phyloP scores from a whole-genome alignment of 495 filamentous ascomycete species.

The Tuber aestivum region DNA sequence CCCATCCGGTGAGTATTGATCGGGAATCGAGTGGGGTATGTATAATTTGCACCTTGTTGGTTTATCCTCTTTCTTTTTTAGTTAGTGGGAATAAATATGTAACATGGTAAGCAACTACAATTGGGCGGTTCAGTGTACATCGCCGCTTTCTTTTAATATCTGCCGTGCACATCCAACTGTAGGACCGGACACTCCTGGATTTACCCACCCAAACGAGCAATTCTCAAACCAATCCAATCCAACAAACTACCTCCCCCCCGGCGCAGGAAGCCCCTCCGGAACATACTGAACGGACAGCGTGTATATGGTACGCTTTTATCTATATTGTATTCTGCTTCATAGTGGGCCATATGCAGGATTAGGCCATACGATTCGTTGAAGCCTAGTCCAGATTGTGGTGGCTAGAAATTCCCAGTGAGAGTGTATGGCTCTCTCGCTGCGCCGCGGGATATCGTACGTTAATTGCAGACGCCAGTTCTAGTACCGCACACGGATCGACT shows the following conservation, averaged over 20 bases:
- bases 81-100: no score
- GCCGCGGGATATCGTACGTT: background rate
- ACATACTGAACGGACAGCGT: background rate
- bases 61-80: no score
- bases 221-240: background rate
- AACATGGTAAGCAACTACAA: background rate
- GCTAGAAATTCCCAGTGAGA: background rate
- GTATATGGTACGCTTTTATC: background rate
- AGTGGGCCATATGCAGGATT: background rate
- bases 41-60: no score
- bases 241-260: background rate
- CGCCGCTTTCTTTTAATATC: background rate
- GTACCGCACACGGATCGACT: background rate
- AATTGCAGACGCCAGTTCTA: background rate
- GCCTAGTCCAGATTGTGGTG: background rate
- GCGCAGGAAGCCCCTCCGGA: background rate
- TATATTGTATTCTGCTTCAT: background rate
- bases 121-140: background rate
- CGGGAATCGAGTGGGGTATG: no score
- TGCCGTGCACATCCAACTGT: background rate
- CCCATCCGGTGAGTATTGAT: no score
- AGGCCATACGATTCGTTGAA: background rate
- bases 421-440: background rate
- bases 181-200: background rate
- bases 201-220: background rate